Percentiles rank a stretch among this genome's conserved stretches.
These are phyloP conservation scores for Fonsecaea nubica DNA, from an alignment of 2,329 filamentous ascomycete genomes.

Conservation along the genomic window DNA sequence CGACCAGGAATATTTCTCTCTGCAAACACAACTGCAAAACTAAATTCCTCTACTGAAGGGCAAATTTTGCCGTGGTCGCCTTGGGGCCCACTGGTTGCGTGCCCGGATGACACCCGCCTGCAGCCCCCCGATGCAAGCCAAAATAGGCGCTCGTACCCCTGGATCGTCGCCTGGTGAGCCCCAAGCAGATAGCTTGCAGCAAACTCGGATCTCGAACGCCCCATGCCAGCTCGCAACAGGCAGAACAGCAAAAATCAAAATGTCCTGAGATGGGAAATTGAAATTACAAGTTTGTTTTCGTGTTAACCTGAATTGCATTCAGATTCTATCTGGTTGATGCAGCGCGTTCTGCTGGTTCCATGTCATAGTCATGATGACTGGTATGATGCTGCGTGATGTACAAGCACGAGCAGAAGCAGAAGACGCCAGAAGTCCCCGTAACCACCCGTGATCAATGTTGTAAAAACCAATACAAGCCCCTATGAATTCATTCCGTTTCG, in stretches of 20 bases:
- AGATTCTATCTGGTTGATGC: constrained; percentile 35
- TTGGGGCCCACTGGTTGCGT: constrained; percentile 11
- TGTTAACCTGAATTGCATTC: constrained; percentile 35
- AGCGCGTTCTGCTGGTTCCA: constrained; percentile 33
- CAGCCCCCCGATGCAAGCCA: constrained; percentile 1
- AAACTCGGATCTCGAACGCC: not conserved
- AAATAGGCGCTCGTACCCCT: not conserved
- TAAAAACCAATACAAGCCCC: constrained; percentile 35
- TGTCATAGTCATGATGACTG: constrained; percentile 35
- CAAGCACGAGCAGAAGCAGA: constrained; percentile 34
- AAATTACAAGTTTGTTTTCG: constrained; percentile 1
- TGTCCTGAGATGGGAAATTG: not conserved
- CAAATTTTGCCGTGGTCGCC: not conserved
- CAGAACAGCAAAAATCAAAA: not conserved
- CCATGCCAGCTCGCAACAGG: not conserved
- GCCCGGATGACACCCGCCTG: constrained; percentile 20
- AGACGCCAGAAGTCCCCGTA: constrained; percentile 34
- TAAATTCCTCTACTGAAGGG: constrained; percentile 15
- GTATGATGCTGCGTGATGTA: constrained; percentile 33
- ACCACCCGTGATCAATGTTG: constrained; percentile 33
- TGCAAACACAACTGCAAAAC: constrained; percentile 9
- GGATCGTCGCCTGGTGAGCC: not conserved
- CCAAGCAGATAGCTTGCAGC: not conserved
- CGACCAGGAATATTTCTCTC: constrained; percentile 3
- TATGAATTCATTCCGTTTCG: constrained; percentile 38